phyloP scores from a whole-genome alignment of 257 asterid species.

The Lycium barbarum region DNA sequence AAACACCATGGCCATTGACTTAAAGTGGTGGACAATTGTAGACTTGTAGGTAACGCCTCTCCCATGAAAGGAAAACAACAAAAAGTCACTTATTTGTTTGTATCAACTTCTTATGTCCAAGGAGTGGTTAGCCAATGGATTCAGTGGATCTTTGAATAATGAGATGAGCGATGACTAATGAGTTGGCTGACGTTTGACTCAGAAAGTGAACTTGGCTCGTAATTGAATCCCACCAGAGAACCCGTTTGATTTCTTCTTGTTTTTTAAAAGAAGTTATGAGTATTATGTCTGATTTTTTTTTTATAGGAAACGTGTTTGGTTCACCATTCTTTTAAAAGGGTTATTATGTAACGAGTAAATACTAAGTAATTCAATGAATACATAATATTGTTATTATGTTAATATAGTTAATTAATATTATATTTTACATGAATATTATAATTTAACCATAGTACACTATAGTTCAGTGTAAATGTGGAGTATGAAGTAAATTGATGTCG shows the following conservation, averaged over 20 bases:
- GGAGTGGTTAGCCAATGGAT: background rate
- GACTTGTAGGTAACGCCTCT: background rate
- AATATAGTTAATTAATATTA: background rate
- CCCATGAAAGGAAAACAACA: background rate
- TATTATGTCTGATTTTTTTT: no score
- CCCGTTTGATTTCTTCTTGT: no score
- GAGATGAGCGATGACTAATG: background rate
- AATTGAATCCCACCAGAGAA: background rate
- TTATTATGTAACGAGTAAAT: background rate
- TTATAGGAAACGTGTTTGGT: no score
- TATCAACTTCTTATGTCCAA: background rate
- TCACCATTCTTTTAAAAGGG: no score
- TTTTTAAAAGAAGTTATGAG: no score
- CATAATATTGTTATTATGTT: background rate
- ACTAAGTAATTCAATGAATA: background rate
- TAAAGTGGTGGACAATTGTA: no score
- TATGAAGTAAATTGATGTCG: background rate
- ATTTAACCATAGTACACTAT: background rate
- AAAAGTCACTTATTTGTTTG: background rate
- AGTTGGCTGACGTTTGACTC: slow-evolving; percentile 21
- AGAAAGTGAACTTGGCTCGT: background rate
- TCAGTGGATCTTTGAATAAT: background rate
- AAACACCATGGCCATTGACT: no score
- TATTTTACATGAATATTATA: background rate
- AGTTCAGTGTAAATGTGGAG: background rate